These are phyloP conservation scores for Colletotrichum chlorophyti DNA, from an alignment of 2,329 filamentous ascomycete genomes.

Conservation along the genomic window DNA sequence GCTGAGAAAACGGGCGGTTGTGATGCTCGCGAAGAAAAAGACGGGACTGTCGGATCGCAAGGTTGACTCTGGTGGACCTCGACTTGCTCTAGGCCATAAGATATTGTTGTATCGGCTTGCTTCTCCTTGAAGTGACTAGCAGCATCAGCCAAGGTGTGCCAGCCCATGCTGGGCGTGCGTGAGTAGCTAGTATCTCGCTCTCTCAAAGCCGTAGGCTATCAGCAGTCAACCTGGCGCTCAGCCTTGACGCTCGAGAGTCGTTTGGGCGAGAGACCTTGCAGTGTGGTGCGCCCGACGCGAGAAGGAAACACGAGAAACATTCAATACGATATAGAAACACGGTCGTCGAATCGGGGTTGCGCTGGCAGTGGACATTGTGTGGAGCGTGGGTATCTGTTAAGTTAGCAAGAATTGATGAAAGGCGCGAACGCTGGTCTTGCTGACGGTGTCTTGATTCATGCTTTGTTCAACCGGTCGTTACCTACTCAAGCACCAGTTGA, in stretches of 20 bases:
- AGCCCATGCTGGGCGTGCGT: neutral
- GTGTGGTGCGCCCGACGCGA: neutral
- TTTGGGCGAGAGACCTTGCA: neutral
- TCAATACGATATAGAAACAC: conserved; percentile 2
- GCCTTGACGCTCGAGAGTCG: conserved; percentile 3
- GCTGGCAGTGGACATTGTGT: conserved; percentile 5
- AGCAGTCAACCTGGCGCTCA: conserved; percentile 15
- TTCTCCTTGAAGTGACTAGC: neutral
- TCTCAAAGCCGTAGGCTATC: neutral
- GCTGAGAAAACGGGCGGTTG: too few species aligned
- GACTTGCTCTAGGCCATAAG: conserved; percentile 3
- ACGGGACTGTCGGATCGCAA: neutral
- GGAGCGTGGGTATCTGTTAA: neutral
- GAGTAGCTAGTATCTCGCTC: neutral
- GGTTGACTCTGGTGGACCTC: neutral
- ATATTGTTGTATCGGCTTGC: conserved; percentile 8
- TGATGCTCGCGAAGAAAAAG: neutral
- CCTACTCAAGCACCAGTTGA: too few species aligned
- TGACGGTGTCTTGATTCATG: neutral
- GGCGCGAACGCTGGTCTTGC: neutral
- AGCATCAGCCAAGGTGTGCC: conserved; percentile 21
- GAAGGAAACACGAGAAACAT: neutral
- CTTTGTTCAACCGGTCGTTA: conserved; percentile 13
- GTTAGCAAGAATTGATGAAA: neutral
- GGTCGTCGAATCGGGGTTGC: conserved; percentile 4